phyloP scores from a whole-genome alignment of 192 early-diverging fungal species.

The Podila minutissima region DNA sequence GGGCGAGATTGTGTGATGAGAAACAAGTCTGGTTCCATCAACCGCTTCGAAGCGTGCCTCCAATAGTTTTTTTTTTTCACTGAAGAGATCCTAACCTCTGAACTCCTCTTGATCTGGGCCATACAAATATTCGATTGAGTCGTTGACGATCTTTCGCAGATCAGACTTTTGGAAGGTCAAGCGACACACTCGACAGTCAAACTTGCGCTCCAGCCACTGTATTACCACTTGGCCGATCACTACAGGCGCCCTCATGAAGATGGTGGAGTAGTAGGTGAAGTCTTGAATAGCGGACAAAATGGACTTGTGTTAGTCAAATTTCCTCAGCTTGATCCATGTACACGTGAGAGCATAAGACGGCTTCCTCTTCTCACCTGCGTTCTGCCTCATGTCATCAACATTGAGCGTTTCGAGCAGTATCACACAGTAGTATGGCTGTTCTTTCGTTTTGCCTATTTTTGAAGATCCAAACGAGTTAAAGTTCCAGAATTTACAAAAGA shows the following conservation, averaged over 20 bases:
- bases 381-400: not conserved
- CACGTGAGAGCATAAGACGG: not conserved
- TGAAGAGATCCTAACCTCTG: not conserved
- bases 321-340: too few relatives aligned
- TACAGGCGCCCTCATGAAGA: slow-evolving; percentile 25
- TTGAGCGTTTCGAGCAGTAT: slow-evolving; percentile 6
- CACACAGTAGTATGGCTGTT: slow-evolving; percentile 28
- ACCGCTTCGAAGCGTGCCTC: too few relatives aligned
- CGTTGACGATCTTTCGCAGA: slow-evolving; percentile 31
- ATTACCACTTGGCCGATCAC: slow-evolving; percentile 20
- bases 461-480: not conserved
- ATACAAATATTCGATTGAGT: slow-evolving; percentile 21
- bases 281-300: not conserved
- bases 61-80: not conserved
- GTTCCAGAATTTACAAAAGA: too few relatives aligned
- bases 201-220: slow-evolving; percentile 41
- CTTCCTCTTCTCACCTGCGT: slow-evolving; percentile 3
- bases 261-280: slow-evolving; percentile 20
- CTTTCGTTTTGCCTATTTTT: slow-evolving; percentile 19
- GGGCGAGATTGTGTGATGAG: too few relatives aligned
- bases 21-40: too few relatives aligned
- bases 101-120: slow-evolving; percentile 18
- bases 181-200: slow-evolving; percentile 40
- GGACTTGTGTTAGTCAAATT: not conserved
- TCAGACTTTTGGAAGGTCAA: slow-evolving; percentile 28